Evolutionary conservation across 2,329 filamentous ascomycete genomes (phyloP).

Genomic region (Monosporascus cannonballus): DNA sequence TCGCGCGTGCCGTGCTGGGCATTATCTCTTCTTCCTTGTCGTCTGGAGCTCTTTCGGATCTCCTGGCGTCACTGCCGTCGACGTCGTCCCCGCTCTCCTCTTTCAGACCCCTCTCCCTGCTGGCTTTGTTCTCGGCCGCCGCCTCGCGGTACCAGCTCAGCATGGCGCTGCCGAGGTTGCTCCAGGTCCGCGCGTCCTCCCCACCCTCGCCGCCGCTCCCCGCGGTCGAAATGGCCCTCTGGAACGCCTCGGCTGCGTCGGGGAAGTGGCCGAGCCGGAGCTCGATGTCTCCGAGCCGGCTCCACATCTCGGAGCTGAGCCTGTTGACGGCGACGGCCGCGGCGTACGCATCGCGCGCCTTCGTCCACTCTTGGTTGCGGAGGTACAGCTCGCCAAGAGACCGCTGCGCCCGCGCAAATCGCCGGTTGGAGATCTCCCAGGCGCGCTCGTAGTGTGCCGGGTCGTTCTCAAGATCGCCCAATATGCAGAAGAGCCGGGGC

Average conservation of each 20-base stretch:
- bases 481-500: constrained; percentile 83
- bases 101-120: constrained; percentile 11
- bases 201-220: constrained; percentile 62
- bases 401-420: constrained; percentile 82
- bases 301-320: constrained; percentile 80
- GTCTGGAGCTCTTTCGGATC: constrained; percentile 1
- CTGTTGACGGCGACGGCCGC: constrained; percentile 74
- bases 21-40: constrained; percentile 7
- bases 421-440: constrained; percentile 75
- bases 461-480: constrained; percentile 81
- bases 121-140: constrained; percentile 30
- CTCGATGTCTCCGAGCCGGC: constrained; percentile 80
- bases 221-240: constrained; percentile 62
- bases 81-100: constrained; percentile 4
- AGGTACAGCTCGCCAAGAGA: constrained; percentile 78
- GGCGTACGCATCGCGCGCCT: constrained; percentile 71
- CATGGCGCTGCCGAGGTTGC: constrained; percentile 82
- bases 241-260: constrained; percentile 77
- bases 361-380: constrained; percentile 55
- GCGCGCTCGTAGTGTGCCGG: constrained; percentile 73
- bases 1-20: constrained; percentile 26
- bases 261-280: constrained; percentile 72
- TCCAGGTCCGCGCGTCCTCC: constrained; percentile 88
- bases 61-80: constrained; percentile 21
- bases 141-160: constrained; percentile 60